phyloP scores from a whole-genome alignment of 2,329 filamentous ascomycete genomes.

The Dactylellina cionopaga region DNA sequence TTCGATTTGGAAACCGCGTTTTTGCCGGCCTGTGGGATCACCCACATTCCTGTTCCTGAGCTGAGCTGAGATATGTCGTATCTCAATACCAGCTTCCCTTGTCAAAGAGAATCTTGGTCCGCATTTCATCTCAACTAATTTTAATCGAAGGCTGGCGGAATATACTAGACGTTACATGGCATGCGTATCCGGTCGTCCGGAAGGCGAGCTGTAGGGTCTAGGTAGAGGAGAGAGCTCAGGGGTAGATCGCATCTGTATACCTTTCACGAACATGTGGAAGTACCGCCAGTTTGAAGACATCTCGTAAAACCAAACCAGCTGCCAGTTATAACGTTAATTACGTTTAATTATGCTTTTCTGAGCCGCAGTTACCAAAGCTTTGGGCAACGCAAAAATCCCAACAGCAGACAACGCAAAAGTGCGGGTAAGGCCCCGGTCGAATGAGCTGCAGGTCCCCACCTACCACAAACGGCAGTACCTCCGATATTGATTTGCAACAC shows the following conservation, averaged over 20 bases:
- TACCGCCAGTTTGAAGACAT: background rate
- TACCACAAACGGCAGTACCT: constrained; percentile 46
- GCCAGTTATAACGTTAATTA: no score
- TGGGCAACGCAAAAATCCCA: constrained; percentile 41
- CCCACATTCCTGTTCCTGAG: constrained; percentile 26
- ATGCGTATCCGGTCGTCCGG: constrained; percentile 44
- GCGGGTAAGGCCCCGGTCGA: constrained; percentile 19
- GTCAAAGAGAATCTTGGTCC: background rate
- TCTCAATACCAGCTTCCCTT: background rate
- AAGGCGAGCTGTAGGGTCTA: constrained; percentile 8
- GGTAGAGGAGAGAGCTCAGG: background rate
- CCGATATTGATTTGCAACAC: constrained; percentile 37
- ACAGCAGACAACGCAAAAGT: constrained; percentile 31
- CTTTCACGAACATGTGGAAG: constrained; percentile 24
- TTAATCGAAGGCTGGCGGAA: background rate
- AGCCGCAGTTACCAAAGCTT: constrained; percentile 1
- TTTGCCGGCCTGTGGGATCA: constrained; percentile 34
- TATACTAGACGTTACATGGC: no score
- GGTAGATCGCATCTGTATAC: background rate
- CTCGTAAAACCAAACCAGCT: no score
- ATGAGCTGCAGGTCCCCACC: constrained; percentile 40
- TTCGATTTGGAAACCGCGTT: background rate
- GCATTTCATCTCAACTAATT: constrained; percentile 6
- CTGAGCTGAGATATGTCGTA: constrained; percentile 2
- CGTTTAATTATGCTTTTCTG: no score